Percentiles rank a stretch among this genome's conserved stretches.
phyloP scores from a whole-genome alignment of 768 basidiomycete species.

The Suillus occidentalis region DNA sequence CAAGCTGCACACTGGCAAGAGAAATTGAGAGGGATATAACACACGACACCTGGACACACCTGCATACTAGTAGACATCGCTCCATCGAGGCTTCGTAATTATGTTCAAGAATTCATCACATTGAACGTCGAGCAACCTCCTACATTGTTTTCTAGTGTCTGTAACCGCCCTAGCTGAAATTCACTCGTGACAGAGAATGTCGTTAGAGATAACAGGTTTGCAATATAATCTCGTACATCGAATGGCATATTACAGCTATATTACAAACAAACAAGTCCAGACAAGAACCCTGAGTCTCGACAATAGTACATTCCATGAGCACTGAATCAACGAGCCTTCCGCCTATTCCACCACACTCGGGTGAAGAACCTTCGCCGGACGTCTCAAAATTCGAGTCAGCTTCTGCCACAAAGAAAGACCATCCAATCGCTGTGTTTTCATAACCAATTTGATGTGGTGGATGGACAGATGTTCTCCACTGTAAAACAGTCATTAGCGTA shows the following conservation, averaged over 20 bases:
- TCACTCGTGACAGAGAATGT: neutral
- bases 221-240: neutral
- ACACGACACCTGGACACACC: too few relatives aligned
- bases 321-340: neutral
- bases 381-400: neutral
- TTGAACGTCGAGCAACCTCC: too few relatives aligned
- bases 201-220: neutral
- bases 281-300: neutral
- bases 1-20: neutral
- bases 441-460: neutral
- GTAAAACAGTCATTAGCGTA: neutral
- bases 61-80: too few relatives aligned
- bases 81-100: neutral
- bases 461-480: neutral
- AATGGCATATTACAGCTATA: neutral
- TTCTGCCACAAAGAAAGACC: neutral
- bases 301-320: neutral
- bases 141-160: neutral
- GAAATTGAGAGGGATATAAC: neutral
- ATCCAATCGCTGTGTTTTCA: neutral
- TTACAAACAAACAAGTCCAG: neutral
- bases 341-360: too few relatives aligned
- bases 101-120: too few relatives aligned
- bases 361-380: neutral
- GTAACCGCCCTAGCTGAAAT: neutral